Evolutionary conservation across 2,329 filamentous ascomycete genomes (phyloP), one percentile per base, ranked within the genome.

Genomic region (Chaetomiaceae sp.): DNA sequence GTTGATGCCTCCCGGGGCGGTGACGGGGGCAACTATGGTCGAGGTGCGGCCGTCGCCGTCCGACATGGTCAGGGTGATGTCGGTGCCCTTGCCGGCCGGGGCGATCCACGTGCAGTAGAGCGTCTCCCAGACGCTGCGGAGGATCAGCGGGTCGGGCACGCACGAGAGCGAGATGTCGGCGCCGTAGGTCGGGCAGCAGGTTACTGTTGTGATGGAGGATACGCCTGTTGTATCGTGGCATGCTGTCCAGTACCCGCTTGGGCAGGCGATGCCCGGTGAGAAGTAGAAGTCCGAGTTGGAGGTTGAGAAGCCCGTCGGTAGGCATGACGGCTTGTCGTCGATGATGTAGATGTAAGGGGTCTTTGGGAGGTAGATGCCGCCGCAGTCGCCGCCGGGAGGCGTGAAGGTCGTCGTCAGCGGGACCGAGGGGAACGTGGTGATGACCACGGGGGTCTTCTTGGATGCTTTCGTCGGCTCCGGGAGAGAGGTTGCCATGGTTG

Each of bases 101-200:
- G 64, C 65, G 21, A 60, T 61, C 66, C 66, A 69, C 1, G 64
- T 67, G 55, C 66, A 69, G 19, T 62, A 63, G 1, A 59, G 58
- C 3, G 44, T 43, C 46, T 49, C 45, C 51, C 51, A 53, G 5
- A 31, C 30, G 1, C 13, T 6, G 19, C 27, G 30, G 2, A 46
- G 51, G 8, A 13, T 3, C 10, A 23, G n/a, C 4, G 64, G 58
- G 3, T 62, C 51, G 10, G 50, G 16, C 5, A 67, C 63, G 45
- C 67, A 69, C 13, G 50, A 55, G 8, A 67, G 58, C 1, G 58
- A 60, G 19, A 69, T 50, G 33, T 56, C 52, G 12, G n/a, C 30
- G 48, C 43, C 50, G 48, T 58, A 55, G 4, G 59, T 56, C 3
- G 67, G 67, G 21, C 67, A 70, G 54, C 67, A 69, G 6, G 65